Conservation (phyloP, 495 filamentous ascomycete species). For the Annulohypoxylon stygium region DNA sequence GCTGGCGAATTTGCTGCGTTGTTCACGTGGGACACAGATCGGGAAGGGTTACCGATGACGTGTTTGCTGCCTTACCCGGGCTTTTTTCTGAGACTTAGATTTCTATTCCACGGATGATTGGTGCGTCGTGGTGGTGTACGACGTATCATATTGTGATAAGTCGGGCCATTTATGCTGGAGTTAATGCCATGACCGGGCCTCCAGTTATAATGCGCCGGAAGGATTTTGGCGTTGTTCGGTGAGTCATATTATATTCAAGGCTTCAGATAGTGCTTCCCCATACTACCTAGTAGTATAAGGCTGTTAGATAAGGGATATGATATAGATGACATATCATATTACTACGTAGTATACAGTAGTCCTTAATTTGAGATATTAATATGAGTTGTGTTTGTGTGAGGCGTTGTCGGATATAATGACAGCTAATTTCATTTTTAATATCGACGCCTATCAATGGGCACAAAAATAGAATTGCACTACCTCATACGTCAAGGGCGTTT, state of each 20-base stretch:
- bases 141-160: constrained; percentile 10
- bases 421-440: background rate
- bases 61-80: background rate
- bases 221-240: background rate
- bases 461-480: background rate
- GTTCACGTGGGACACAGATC: background rate
- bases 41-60: background rate
- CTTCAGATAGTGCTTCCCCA: background rate
- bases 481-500: background rate
- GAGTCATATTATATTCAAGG: constrained; percentile 2
- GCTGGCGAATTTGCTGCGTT: background rate
- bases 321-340: background rate
- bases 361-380: background rate
- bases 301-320: background rate
- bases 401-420: background rate
- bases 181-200: background rate
- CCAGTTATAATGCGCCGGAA: background rate
- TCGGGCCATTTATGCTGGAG: background rate
- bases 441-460: background rate
- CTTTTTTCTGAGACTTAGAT: background rate
- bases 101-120: background rate
- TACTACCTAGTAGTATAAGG: no score
- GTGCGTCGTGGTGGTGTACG: background rate
- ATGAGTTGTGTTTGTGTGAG: background rate
- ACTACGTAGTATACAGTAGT: background rate